Evolutionary conservation across 2,329 filamentous ascomycete species (phyloP).

Genomic region (Cladosporium austrohemisphaericum): DNA sequence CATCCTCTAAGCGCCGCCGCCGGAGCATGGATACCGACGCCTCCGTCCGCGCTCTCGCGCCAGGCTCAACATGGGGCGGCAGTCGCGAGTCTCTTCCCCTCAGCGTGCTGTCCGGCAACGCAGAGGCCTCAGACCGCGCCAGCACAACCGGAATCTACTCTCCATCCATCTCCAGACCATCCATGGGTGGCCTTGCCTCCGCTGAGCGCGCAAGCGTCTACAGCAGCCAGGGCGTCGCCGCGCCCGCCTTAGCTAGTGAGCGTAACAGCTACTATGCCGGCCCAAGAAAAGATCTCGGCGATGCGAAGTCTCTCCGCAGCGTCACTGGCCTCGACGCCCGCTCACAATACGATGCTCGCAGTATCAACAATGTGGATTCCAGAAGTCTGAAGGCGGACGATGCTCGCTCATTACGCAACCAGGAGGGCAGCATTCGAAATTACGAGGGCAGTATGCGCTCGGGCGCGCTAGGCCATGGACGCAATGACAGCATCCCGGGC

Average conservation of each 20-base stretch:
- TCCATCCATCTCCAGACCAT: constrained; percentile 42
- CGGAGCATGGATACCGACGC: constrained; percentile 82
- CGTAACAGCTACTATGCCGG: constrained; percentile 77
- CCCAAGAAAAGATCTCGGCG: constrained; percentile 30
- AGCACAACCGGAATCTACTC: constrained; percentile 35
- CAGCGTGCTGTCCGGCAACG: constrained; percentile 70
- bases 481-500: constrained; percentile 77
- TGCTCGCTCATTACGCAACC: constrained; percentile 34
- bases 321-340: constrained; percentile 24
- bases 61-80: constrained; percentile 76
- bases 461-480: constrained; percentile 69
- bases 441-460: constrained; percentile 78
- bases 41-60: constrained; percentile 77
- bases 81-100: constrained; percentile 76
- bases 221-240: constrained; percentile 37
- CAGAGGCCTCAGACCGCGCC: constrained; percentile 48
- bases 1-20: constrained; percentile 73
- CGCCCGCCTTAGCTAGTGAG: constrained; percentile 66
- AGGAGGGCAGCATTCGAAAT: constrained; percentile 67
- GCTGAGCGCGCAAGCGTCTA: constrained; percentile 77
- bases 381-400: constrained; percentile 32
- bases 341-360: constrained; percentile 19
- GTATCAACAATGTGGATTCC: constrained; percentile 19
- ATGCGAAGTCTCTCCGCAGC: constrained; percentile 31
- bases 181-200: constrained; percentile 52